Evolutionary conservation across 495 filamentous ascomycete species (phyloP), one percentile per base, ranked within the genome.

Genomic region (Penicillium daleae): DNA sequence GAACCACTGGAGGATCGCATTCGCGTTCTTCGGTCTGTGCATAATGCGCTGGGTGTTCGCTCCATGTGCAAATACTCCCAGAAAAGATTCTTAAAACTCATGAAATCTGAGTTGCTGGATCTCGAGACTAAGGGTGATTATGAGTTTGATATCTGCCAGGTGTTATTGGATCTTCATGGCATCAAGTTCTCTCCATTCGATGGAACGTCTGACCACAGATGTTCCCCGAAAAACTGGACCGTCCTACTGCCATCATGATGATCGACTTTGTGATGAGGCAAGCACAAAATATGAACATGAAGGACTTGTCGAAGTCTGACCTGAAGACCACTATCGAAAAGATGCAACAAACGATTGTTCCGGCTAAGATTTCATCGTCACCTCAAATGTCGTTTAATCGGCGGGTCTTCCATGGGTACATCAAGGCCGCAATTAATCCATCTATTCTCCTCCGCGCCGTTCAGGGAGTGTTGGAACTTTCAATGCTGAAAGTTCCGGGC

Each of bases 281-380:
- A 49, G 90, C 92, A 0, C 86, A 87, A 59, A 87, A 89, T 57
- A 89, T 97, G 80, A 90, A 90, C 59, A 90, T 96, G 80, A 96
- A 92, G 61, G 96, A 98, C 67, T 72, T 99, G 29, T 85, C 91
- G 8, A 98, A 96, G 73, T 91, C 90, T 6, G 93, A 97, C 53
- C 80, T 97, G 49, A 93, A 93, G 66, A 84, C 79, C 3, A 90
- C 92, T 1, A 91, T 99, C 60, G 95, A 98, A 50, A 93, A 91
- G 66, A 90, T 97, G 78, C 93, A 97, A 60, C 82, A 82, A 49
- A 81, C 84, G n/a, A 84, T 91, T 59, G 86, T 86, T 13, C 75
- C 82, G 9, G 81, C 82, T 31, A 95, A 92, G 66, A 80, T 86
- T 9, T 86, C 88, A 6, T 85, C 88, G 46, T 87, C 84, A 1